phyloP scores from a whole-genome alignment of 768 basidiomycete genomes.

The Gymnopilus junonius region DNA sequence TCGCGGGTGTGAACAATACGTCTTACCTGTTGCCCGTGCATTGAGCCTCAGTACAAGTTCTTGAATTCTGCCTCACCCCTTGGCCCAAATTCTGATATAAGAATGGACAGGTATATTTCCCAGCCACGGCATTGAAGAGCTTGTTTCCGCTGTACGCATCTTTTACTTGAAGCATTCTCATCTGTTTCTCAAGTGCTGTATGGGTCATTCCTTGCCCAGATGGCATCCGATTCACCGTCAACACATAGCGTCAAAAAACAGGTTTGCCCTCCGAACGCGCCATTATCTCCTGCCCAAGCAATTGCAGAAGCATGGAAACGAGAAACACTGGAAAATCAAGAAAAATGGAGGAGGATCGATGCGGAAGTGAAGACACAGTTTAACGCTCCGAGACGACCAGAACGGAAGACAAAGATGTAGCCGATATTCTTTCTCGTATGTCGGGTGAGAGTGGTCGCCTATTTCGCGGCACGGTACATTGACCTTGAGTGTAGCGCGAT shows the following conservation, averaged over 20 bases:
- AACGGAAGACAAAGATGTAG: conserved; percentile 60
- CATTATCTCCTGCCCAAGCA: conserved; percentile 57
- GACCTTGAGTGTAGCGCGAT: conserved; percentile 13
- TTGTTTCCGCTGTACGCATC: conserved; percentile 42
- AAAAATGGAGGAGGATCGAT: conserved; percentile 56
- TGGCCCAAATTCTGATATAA: conserved; percentile 48
- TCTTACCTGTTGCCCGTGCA: conserved; percentile 38
- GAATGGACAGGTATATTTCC: conserved; percentile 41
- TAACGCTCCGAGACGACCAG: conserved; percentile 40
- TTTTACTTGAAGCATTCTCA: conserved; percentile 22
- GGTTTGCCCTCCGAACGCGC: conserved; percentile 32
- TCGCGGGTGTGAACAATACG: conserved; percentile 43
- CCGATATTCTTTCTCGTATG: conserved; percentile 2
- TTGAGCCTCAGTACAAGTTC: conserved; percentile 41
- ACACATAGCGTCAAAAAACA: conserved; percentile 37
- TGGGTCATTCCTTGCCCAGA: conserved; percentile 40
- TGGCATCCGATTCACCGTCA: conserved; percentile 48
- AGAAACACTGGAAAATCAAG: conserved; percentile 62
- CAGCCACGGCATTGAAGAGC: conserved; percentile 37
- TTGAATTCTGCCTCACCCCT: conserved; percentile 43
- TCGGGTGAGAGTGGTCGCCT: conserved; percentile 19
- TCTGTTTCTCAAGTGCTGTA: conserved; percentile 32
- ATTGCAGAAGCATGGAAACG: conserved; percentile 74
- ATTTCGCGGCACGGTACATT: conserved; percentile 8
- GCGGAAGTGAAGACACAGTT: conserved; percentile 58